phyloP scores from a whole-genome alignment of 306 rosid species.

The Crataegus laevigata region DNA sequence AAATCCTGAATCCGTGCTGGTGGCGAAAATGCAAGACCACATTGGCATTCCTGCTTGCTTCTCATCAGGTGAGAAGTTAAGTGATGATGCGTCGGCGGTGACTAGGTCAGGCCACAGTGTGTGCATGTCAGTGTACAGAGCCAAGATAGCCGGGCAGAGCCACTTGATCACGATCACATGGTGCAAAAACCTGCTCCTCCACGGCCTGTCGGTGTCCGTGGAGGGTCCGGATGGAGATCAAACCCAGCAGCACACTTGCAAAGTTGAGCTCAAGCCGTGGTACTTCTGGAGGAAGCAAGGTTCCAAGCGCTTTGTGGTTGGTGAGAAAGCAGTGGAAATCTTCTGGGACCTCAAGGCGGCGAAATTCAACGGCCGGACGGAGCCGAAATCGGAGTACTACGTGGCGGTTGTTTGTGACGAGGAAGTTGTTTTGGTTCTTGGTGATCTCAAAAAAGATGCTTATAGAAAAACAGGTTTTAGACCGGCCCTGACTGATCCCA shows the following conservation, averaged over 20 bases:
- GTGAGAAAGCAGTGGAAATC: constrained; percentile 41
- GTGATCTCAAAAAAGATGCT: constrained; percentile 74
- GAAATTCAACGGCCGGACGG: constrained; percentile 65
- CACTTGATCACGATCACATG: constrained; percentile 68
- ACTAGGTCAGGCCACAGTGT: constrained; percentile 76
- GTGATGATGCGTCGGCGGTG: constrained; percentile 44
- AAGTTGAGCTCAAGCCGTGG: constrained; percentile 92
- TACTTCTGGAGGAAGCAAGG: constrained; percentile 86
- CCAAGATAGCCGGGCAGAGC: constrained; percentile 63
- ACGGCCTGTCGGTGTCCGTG: constrained; percentile 63
- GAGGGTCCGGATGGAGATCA: constrained; percentile 57
- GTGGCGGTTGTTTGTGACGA: constrained; percentile 75
- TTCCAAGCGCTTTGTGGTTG: constrained; percentile 52
- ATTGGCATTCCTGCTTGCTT: constrained; percentile 72
- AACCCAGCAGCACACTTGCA: constrained; percentile 31
- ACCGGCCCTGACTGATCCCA: constrained; percentile 71
- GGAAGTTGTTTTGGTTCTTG: constrained; percentile 71
- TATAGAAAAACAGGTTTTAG: constrained; percentile 65
- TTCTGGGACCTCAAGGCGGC: constrained; percentile 85
- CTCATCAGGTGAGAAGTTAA: constrained; percentile 42
- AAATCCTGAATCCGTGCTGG: not conserved
- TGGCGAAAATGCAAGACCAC: constrained; percentile 49
- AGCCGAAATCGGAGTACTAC: constrained; percentile 69
- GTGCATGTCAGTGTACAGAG: constrained; percentile 56
- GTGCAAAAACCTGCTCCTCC: constrained; percentile 69